phyloP scores from a whole-genome alignment of 805 yeast species.

The Groenewaldozyma tartarivorans region DNA sequence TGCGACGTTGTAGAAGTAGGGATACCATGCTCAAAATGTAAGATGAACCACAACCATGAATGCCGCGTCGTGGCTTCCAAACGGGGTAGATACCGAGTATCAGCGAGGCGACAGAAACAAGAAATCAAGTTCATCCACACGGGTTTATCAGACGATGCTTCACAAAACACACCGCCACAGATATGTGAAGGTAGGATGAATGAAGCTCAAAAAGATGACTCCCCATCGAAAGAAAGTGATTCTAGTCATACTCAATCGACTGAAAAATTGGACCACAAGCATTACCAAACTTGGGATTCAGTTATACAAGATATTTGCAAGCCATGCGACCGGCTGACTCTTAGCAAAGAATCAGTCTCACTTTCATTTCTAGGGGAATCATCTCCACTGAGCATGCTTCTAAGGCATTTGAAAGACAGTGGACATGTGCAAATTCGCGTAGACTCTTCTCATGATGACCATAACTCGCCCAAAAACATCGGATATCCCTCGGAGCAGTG shows the following conservation, averaged over 20 bases:
- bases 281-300: background rate
- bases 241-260: too few relatives aligned
- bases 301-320: background rate
- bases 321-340: slow-evolving; percentile 4
- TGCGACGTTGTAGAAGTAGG: slow-evolving; percentile 9
- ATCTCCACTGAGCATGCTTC: slow-evolving; percentile 8
- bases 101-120: too few relatives aligned
- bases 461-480: too few relatives aligned
- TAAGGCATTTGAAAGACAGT: slow-evolving; percentile 6
- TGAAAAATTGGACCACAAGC: too few relatives aligned
- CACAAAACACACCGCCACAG: too few relatives aligned
- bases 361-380: slow-evolving; percentile 13
- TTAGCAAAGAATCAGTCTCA: too few relatives aligned
- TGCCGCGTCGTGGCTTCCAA: slow-evolving; percentile 6
- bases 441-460: background rate
- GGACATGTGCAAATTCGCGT: slow-evolving; percentile 9
- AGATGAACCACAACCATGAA: background rate
- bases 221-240: too few relatives aligned
- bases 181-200: too few relatives aligned
- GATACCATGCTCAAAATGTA: slow-evolving; percentile 10
- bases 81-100: too few relatives aligned
- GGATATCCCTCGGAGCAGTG: too few relatives aligned
- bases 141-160: too few relatives aligned
- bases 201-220: too few relatives aligned
- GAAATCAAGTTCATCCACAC: background rate